Percentiles rank a stretch among this genome's conserved stretches.
Conservation (phyloP, 129 eudicot genomes). For the Helichrysum umbraculigerum region DNA sequence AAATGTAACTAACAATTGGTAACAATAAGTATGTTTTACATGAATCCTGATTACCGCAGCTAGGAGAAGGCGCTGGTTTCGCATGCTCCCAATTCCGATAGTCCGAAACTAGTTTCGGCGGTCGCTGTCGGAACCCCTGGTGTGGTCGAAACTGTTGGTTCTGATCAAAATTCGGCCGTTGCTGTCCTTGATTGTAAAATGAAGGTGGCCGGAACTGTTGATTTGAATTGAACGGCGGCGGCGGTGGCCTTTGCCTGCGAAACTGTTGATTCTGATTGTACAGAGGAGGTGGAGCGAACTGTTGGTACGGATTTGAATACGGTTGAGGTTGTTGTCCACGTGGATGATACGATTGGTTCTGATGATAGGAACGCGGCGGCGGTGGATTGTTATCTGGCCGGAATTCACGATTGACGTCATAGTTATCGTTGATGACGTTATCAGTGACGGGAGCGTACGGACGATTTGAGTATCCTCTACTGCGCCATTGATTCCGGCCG, state of each 20-base stretch:
- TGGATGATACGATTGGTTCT: slow-evolving; percentile 24
- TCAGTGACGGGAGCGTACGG: slow-evolving; percentile 20
- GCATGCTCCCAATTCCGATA: slow-evolving; percentile 77
- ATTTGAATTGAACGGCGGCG: slow-evolving; percentile 14
- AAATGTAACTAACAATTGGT: neutral
- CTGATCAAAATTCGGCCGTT: slow-evolving; percentile 21
- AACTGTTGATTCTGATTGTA: slow-evolving; percentile 28
- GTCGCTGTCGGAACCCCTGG: slow-evolving; percentile 23
- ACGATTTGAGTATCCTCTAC: slow-evolving; percentile 51
- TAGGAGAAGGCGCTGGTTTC: slow-evolving; percentile 50
- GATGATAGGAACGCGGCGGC: slow-evolving; percentile 30
- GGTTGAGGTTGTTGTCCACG: slow-evolving; percentile 22
- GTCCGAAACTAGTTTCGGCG: slow-evolving; percentile 44
- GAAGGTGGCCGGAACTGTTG: slow-evolving; percentile 33
- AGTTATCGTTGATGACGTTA: slow-evolving; percentile 35
- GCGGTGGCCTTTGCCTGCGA: slow-evolving; percentile 32
- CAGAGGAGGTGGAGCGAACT: slow-evolving; percentile 26
- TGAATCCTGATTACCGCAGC: slow-evolving; percentile 39
- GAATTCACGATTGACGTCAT: slow-evolving; percentile 41
- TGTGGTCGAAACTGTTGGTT: slow-evolving; percentile 42
- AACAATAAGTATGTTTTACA: neutral
- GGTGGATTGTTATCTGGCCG: slow-evolving; percentile 26
- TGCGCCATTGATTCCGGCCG: slow-evolving; percentile 45
- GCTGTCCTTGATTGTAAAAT: slow-evolving; percentile 19
- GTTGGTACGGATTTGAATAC: slow-evolving; percentile 26